Conservation (phyloP, 2,329 filamentous ascomycete genomes). For the Trichoderma sp. region DNA sequence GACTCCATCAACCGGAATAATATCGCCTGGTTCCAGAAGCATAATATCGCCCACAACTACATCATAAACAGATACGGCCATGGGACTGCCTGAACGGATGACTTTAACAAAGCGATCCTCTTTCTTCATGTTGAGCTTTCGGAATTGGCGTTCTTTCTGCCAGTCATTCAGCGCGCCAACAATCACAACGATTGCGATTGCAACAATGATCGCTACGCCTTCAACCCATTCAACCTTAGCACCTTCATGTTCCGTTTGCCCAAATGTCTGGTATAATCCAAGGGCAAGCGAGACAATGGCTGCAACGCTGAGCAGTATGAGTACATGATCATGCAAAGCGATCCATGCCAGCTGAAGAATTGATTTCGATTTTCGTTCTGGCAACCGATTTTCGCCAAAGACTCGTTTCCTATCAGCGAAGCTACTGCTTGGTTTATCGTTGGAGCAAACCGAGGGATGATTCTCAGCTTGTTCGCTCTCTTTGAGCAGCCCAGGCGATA, state of each 20-base stretch:
- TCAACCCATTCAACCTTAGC: slow-evolving; percentile 62
- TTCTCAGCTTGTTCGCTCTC: neutral
- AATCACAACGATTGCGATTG: slow-evolving; percentile 52
- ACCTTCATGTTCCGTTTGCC: slow-evolving; percentile 40
- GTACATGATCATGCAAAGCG: slow-evolving; percentile 56
- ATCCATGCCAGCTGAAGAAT: slow-evolving; percentile 74
- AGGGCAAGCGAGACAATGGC: slow-evolving; percentile 64
- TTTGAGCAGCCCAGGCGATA: neutral
- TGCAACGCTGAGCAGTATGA: slow-evolving; percentile 63
- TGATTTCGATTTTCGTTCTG: slow-evolving; percentile 70
- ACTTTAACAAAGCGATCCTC: slow-evolving; percentile 64
- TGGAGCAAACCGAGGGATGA: neutral
- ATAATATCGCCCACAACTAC: slow-evolving; percentile 68
- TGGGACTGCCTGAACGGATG: slow-evolving; percentile 62
- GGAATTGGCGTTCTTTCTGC: slow-evolving; percentile 66
- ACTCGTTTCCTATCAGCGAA: slow-evolving; percentile 62
- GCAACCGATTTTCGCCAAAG: slow-evolving; percentile 68
- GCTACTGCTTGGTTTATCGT: neutral
- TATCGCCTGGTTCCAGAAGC: slow-evolving; percentile 65
- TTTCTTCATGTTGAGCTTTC: slow-evolving; percentile 59
- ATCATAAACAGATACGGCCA: slow-evolving; percentile 63
- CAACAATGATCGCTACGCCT: slow-evolving; percentile 55
- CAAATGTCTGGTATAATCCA: slow-evolving; percentile 64
- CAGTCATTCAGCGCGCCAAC: slow-evolving; percentile 65
- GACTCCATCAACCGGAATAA: slow-evolving; percentile 68